Evolutionary conservation across 306 rosid species (phyloP).

Genomic region (Medicago arabica): DNA sequence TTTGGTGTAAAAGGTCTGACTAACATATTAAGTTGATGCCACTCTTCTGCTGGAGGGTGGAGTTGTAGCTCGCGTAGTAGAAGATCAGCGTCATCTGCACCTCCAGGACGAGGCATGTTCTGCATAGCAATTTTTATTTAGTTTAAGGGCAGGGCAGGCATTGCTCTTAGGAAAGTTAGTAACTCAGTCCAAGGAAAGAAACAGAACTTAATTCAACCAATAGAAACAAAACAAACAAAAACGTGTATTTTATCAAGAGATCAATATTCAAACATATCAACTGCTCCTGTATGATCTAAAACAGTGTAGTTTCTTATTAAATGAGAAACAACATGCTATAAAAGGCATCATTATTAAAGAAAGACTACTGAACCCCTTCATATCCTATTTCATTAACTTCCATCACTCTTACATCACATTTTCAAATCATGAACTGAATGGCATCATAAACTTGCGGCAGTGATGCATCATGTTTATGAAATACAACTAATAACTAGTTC

Average conservation of each 20-base stretch:
- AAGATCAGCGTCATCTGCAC: conserved; percentile 94
- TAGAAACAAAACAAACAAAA: conserved; percentile 22
- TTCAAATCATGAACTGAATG: conserved; percentile 25
- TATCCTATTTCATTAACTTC: background rate
- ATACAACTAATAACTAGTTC: conserved; percentile 22
- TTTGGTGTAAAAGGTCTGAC: no score
- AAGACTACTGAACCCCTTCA: conserved; percentile 15
- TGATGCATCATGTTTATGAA: conserved; percentile 15
- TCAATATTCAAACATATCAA: conserved; percentile 7
- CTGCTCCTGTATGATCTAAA: conserved; percentile 7
- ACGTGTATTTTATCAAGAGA: conserved; percentile 6
- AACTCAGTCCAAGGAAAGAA: conserved; percentile 5
- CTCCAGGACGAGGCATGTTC: conserved; percentile 98
- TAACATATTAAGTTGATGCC: conserved; percentile 87
- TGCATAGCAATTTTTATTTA: conserved; percentile 42
- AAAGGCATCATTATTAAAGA: conserved; percentile 5
- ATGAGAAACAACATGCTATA: conserved; percentile 12
- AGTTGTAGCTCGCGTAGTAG: conserved; percentile 94
- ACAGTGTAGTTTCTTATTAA: conserved; percentile 17
- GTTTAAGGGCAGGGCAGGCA: conserved; percentile 16
- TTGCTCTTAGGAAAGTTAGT: background rate
- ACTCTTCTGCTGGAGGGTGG: conserved; percentile 97
- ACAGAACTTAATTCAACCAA: conserved; percentile 32
- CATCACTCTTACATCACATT: conserved; percentile 27
- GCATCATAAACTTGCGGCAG: conserved; percentile 23